phyloP scores from a whole-genome alignment of 2,329 filamentous ascomycete species.

The Aspergillus quadricinctus region DNA sequence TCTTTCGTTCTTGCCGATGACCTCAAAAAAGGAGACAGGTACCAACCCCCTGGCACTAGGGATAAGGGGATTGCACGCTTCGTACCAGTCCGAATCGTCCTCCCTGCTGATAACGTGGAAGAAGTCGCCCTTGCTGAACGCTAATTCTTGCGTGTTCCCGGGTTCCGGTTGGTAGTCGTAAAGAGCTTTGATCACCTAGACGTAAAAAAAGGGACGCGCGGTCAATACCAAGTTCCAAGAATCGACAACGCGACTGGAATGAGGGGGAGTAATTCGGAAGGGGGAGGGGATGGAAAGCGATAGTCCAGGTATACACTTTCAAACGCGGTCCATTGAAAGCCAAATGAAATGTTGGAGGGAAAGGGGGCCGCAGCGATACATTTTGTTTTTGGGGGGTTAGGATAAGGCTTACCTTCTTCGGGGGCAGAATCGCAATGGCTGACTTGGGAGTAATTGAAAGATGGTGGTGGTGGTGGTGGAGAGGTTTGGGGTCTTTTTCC shows the following conservation, averaged over 20 bases:
- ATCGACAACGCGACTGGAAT: conserved; percentile 2
- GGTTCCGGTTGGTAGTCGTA: conserved; percentile 84
- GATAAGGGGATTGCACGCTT: conserved; percentile 90
- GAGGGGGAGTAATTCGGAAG: conserved; percentile 3
- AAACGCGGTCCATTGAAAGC: neutral
- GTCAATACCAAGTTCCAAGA: conserved; percentile 14
- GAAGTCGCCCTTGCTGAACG: conserved; percentile 93
- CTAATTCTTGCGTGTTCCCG: conserved; percentile 65
- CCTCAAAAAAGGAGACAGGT: conserved; percentile 89
- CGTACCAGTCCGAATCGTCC: conserved; percentile 94
- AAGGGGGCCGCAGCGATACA: neutral
- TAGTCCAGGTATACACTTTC: neutral
- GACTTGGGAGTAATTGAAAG: conserved; percentile 79
- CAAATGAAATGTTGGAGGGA: neutral
- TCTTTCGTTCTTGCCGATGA: conserved; percentile 84
- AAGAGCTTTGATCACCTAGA: conserved; percentile 89
- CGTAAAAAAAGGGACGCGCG: conserved; percentile 15
- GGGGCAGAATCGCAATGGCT: conserved; percentile 80
- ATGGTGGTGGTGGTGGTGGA: conserved; percentile 42
- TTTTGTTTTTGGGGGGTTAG: conserved; percentile 1
- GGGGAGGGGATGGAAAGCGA: conserved; percentile 3
- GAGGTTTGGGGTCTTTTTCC: conserved; percentile 66
- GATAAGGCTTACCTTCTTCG: conserved; percentile 66
- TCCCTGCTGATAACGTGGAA: conserved; percentile 97
- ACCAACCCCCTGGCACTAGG: conserved; percentile 83